Base-by-base conservation (phyloP, 768 basidiomycete species). In the Mycena vulgaris region DNA sequence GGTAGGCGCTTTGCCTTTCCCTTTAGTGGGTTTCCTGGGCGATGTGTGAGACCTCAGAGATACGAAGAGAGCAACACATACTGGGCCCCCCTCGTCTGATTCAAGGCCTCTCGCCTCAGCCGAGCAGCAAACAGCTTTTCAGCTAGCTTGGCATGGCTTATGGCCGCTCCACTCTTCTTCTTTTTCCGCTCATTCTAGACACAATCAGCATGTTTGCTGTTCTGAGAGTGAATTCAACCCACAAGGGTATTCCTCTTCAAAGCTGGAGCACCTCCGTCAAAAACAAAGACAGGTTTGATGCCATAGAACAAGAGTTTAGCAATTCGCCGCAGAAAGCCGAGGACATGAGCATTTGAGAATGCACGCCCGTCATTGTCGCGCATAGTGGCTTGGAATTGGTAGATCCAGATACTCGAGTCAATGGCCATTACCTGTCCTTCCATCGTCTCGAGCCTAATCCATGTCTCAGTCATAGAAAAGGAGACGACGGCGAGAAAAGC, bases 341-440 rank as follows among this genome's bases (percentile, higher is more conserved):
- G 83, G 19, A 99, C 91, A 81, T 98, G 98, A 1, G 97, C 97
- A 77, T 98, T 98, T 60, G 93, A 89, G 49, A 99, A 83, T 16
- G 89, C 94, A 27, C 92, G 90, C 30, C 98, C 98, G 67, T 98
- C 96, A 77, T 96, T 98, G 81, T 97, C 97, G 27, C 98, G 90
- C 97, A 99, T 98, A 11, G 98, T 98, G 25, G 97, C 97, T 83
- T 99, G 97, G 77, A 99, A 99, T 80, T 99, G 98, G 80, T 99
- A 99, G 62, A 99, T 91, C 98, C 98, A 99, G 72, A 99, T 99
- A 74, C 96, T 98, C 5, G 97, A 98, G 81, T 99, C 98, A 64
- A 99, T 99, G 3, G 98, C 98, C 83, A 99, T 90, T 13, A 90
- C 84, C 79, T 96, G 97, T n/a, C 96, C 96, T 76, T 97, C 96